phyloP scores from a whole-genome alignment of 2,329 filamentous ascomycete genomes.

The Moelleriella libera region DNA sequence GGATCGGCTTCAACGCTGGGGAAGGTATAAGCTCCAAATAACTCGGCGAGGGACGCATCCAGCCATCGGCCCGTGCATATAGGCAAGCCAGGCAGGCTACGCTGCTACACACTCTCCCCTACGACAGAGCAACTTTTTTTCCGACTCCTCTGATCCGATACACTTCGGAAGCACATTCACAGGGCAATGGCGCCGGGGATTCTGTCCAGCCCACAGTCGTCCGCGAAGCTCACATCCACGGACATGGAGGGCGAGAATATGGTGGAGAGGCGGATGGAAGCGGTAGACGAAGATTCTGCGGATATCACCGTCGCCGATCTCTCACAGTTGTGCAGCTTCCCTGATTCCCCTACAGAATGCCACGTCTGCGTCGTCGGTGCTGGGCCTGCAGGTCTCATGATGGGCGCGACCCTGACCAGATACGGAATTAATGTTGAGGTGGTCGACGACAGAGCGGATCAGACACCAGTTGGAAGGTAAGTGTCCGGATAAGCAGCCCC shows the following conservation, averaged over 20 bases:
- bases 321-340: slow-evolving; percentile 33
- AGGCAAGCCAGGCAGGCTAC: background rate
- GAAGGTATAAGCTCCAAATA: background rate
- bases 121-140: no score
- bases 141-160: no score
- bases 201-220: slow-evolving; percentile 1
- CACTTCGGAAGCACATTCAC: background rate
- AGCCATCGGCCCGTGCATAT: background rate
- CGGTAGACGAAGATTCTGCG: slow-evolving; percentile 11
- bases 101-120: no score
- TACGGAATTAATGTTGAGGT: slow-evolving; percentile 53
- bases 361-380: slow-evolving; percentile 40
- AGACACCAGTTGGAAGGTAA: slow-evolving; percentile 49
- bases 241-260: slow-evolving; percentile 4
- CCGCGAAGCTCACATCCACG: background rate
- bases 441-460: slow-evolving; percentile 54
- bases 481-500: background rate
- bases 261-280: slow-evolving; percentile 7
- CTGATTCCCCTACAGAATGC: slow-evolving; percentile 28
- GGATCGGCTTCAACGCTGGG: background rate
- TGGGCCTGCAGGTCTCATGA: slow-evolving; percentile 41
- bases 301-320: slow-evolving; percentile 28
- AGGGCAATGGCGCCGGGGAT: slow-evolving; percentile 4
- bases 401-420: slow-evolving; percentile 41
- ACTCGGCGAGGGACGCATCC: background rate